Conservation (phyloP, 495 filamentous ascomycete genomes). For the Penicillium ucsense region DNA sequence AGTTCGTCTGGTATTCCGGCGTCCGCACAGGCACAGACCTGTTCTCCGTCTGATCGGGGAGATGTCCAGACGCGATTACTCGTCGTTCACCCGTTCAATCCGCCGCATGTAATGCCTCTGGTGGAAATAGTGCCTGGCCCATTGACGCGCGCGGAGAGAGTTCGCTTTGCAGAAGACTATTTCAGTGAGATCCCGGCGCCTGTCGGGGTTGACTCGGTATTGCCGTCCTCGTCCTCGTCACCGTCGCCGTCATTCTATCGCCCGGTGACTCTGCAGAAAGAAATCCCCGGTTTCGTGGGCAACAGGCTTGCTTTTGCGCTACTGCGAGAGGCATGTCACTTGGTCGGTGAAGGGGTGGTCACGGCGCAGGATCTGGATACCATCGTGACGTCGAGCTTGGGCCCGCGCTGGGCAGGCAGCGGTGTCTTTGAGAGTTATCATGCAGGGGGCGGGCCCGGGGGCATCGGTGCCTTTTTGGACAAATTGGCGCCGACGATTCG, state of each 20-base stretch:
- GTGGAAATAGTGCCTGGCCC: slow-evolving; percentile 49
- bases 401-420: slow-evolving; percentile 47
- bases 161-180: slow-evolving; percentile 38
- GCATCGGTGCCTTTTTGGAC: slow-evolving; percentile 44
- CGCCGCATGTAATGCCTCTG: slow-evolving; percentile 53
- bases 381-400: slow-evolving; percentile 39
- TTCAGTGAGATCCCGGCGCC: slow-evolving; percentile 37
- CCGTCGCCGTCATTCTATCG: slow-evolving; percentile 9
- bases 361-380: slow-evolving; percentile 36
- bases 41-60: slow-evolving; percentile 9
- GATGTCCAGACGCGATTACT: slow-evolving; percentile 36
- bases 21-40: slow-evolving; percentile 26
- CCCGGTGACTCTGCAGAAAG: slow-evolving; percentile 44
- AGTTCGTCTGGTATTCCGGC: slow-evolving; percentile 49
- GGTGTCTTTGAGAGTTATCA: slow-evolving; percentile 53
- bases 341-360: slow-evolving; percentile 39
- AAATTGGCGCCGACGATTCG: slow-evolving; percentile 49
- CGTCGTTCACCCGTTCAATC: slow-evolving; percentile 54
- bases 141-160: slow-evolving; percentile 23
- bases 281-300: slow-evolving; percentile 43
- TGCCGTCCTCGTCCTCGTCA: no score
- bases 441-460: slow-evolving; percentile 47
- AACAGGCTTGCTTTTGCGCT: slow-evolving; percentile 43
- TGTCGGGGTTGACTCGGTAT: neutral
- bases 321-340: slow-evolving; percentile 35